Evolutionary conservation across 192 early-diverging fungal species (phyloP).

Genomic region (Jimgerdemannia lactiflua): DNA sequence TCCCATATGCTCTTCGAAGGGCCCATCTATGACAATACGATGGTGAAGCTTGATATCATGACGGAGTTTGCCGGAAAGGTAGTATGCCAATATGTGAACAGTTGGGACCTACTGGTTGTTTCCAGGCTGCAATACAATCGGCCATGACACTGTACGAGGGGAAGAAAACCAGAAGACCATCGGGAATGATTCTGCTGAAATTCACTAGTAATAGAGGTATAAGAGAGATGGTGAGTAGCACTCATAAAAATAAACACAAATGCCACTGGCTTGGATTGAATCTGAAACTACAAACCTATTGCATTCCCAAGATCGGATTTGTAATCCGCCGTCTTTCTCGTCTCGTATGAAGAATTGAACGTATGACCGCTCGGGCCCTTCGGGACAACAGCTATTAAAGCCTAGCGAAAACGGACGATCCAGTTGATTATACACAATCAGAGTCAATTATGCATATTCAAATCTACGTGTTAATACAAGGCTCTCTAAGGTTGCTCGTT

Average conservation of each 20-base stretch:
- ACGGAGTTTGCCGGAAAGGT: slow-evolving; percentile 1
- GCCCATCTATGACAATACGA: too few relatives aligned
- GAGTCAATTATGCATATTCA: too few relatives aligned
- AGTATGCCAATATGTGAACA: background rate
- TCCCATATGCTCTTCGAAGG: slow-evolving; percentile 30
- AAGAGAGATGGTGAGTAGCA: too few relatives aligned
- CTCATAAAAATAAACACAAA: too few relatives aligned
- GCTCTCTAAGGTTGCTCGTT: background rate
- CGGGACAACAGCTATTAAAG: slow-evolving; percentile 39
- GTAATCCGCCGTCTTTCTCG: slow-evolving; percentile 31
- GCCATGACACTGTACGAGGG: slow-evolving; percentile 41
- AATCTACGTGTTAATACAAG: background rate
- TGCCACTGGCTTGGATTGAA: too few relatives aligned
- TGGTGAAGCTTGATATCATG: background rate
- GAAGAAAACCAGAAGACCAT: slow-evolving; percentile 56
- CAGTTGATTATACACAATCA: background rate
- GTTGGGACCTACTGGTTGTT: too few relatives aligned
- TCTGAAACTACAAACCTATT: slow-evolving; percentile 18
- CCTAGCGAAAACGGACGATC: background rate
- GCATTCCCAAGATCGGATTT: slow-evolving; percentile 44
- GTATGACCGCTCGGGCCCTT: slow-evolving; percentile 33
- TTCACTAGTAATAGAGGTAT: slow-evolving; percentile 20
- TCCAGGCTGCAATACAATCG: slow-evolving; percentile 39
- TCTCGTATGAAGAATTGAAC: slow-evolving; percentile 42
- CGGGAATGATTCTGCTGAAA: slow-evolving; percentile 38